Evolutionary conservation across 2,329 filamentous ascomycete genomes (phyloP).

Genomic region (Daldinia eschscholtzii): DNA sequence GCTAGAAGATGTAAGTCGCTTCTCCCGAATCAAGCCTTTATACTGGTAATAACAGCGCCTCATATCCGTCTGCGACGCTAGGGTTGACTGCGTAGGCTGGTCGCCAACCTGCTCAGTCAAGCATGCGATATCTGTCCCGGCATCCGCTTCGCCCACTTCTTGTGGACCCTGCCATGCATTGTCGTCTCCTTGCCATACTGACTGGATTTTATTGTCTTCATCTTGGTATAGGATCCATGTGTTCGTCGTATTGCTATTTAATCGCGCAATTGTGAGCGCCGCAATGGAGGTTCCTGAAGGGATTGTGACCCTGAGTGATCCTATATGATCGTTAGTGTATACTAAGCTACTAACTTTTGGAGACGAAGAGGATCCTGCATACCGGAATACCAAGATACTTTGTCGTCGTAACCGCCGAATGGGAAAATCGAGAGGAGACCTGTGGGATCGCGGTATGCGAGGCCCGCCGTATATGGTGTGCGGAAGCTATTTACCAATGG

Average conservation of each 20-base stretch:
- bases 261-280: constrained; percentile 39
- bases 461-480: constrained; percentile 26
- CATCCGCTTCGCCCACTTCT: constrained; percentile 38
- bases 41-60: constrained; percentile 43
- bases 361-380: background rate
- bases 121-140: constrained; percentile 41
- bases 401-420: constrained; percentile 33
- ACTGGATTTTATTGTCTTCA: constrained; percentile 35
- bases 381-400: constrained; percentile 32
- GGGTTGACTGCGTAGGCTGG: constrained; percentile 8
- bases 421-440: constrained; percentile 33
- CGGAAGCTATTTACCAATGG: constrained; percentile 21
- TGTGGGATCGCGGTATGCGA: constrained; percentile 31
- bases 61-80: constrained; percentile 38
- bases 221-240: constrained; percentile 47
- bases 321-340: constrained; percentile 16
- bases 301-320: constrained; percentile 22
- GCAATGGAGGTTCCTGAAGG: constrained; percentile 42
- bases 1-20: constrained; percentile 29
- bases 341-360: background rate
- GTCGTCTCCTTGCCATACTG: constrained; percentile 37
- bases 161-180: constrained; percentile 39
- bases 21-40: constrained; percentile 33
- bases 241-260: constrained; percentile 36
- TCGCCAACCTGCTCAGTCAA: constrained; percentile 37